Conservation (phyloP, 202 grass and related monocot genomes). For the Sporobolus alterniflorus region DNA sequence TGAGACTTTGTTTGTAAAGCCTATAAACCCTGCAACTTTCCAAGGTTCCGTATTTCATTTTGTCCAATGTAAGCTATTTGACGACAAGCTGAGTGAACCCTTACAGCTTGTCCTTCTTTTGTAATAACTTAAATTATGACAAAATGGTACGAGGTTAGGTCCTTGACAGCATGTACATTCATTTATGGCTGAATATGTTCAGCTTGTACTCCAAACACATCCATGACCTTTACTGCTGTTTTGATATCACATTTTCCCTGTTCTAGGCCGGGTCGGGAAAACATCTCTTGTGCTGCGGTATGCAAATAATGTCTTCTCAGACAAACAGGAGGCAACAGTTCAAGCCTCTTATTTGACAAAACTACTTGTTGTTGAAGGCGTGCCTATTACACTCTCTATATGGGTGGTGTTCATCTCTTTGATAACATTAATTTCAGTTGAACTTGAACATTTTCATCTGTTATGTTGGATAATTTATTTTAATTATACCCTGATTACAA, state of each 20-base stretch:
- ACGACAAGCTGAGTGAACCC: not conserved
- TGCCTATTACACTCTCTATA: slow-evolving; percentile 87
- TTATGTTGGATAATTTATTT: not conserved
- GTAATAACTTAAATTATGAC: not conserved
- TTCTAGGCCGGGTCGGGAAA: slow-evolving; percentile 77
- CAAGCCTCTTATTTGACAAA: slow-evolving; percentile 86
- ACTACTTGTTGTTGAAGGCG: slow-evolving; percentile 71
- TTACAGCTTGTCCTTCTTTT: not conserved
- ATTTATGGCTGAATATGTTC: not conserved
- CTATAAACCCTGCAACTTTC: not conserved
- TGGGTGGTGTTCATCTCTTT: slow-evolving; percentile 78
- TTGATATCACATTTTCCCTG: slow-evolving; percentile 10
- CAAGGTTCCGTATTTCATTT: not conserved
- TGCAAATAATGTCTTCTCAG: slow-evolving; percentile 80
- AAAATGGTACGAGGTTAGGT: not conserved
- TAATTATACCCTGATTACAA: not conserved
- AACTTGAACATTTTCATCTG: not conserved
- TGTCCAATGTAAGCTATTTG: not conserved
- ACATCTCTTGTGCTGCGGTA: slow-evolving; percentile 80
- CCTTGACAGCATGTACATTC: not conserved
- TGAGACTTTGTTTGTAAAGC: not conserved
- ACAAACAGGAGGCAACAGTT: slow-evolving; percentile 85
- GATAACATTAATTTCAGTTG: slow-evolving; percentile 18
- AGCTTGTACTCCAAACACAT: not conserved
- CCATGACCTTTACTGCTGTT: not conserved